phyloP scores from a whole-genome alignment of 2,329 filamentous ascomycete species.

The Hymenoscyphus scutula region DNA sequence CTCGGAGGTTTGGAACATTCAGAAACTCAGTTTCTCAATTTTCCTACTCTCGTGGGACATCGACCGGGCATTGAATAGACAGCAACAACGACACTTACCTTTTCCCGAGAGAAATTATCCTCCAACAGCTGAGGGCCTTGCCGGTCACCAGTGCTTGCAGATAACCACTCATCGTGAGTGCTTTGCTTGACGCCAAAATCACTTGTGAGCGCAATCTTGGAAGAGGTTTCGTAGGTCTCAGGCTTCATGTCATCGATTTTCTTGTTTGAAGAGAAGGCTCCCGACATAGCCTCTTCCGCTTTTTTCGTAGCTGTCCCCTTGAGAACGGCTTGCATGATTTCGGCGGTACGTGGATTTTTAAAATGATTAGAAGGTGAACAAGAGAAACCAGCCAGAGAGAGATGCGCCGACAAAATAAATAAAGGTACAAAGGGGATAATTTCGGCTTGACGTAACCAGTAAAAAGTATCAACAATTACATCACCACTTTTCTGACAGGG shows the following conservation, averaged over 20 bases:
- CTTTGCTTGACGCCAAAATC: conserved; percentile 74
- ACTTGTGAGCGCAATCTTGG: conserved; percentile 64
- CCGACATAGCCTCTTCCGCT: conserved; percentile 26
- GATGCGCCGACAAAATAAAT: too few relatives aligned
- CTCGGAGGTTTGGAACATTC: too few relatives aligned
- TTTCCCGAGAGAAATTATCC: conserved; percentile 70
- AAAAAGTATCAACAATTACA: too few relatives aligned
- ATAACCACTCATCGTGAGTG: conserved; percentile 77
- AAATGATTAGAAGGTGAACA: too few relatives aligned
- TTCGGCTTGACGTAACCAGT: too few relatives aligned
- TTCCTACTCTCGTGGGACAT: too few relatives aligned
- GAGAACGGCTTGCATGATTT: background rate
- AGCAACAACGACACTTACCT: conserved; percentile 47
- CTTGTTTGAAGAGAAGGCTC: conserved; percentile 29
- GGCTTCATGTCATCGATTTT: conserved; percentile 30
- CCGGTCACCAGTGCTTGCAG: conserved; percentile 57
- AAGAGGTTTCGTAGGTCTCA: conserved; percentile 56
- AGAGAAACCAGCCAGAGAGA: too few relatives aligned
- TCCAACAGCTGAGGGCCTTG: conserved; percentile 69
- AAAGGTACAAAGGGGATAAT: too few relatives aligned
- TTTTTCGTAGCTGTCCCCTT: conserved; percentile 19
- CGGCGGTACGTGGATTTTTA: too few relatives aligned
- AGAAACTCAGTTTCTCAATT: too few relatives aligned
- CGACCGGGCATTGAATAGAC: background rate
- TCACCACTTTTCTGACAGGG: too few relatives aligned